Evolutionary conservation across 1,139 yeast genomes (phyloP).

Genomic region (Kodamaea alishanica): DNA sequence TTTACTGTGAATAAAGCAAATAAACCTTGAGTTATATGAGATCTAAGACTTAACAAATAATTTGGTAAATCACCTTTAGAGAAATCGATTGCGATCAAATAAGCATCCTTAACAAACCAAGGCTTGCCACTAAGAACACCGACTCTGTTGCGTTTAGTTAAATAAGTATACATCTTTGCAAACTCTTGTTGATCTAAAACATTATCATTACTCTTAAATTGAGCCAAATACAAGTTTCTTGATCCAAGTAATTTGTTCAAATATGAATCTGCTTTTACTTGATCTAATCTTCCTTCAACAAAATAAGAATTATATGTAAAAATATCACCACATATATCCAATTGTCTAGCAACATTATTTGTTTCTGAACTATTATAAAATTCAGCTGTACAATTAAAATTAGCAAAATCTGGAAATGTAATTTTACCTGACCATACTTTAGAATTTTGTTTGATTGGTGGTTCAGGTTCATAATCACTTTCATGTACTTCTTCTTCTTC

Average conservation of each 20-base stretch:
- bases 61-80: slow-evolving; percentile 25
- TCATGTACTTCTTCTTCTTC: slow-evolving; percentile 4
- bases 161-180: slow-evolving; percentile 51
- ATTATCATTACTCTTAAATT: slow-evolving; percentile 27
- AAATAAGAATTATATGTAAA: slow-evolving; percentile 33
- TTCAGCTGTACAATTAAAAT: slow-evolving; percentile 42
- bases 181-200: slow-evolving; percentile 25
- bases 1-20: slow-evolving; percentile 47
- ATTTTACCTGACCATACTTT: slow-evolving; percentile 55
- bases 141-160: slow-evolving; percentile 45
- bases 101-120: slow-evolving; percentile 59
- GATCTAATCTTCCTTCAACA: slow-evolving; percentile 63
- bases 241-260: slow-evolving; percentile 45
- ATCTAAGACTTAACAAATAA: slow-evolving; percentile 21
- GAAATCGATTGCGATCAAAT: slow-evolving; percentile 48
- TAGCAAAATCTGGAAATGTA: slow-evolving; percentile 52
- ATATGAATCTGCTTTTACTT: slow-evolving; percentile 53
- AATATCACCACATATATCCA: slow-evolving; percentile 31
- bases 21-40: slow-evolving; percentile 28
- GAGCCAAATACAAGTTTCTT: slow-evolving; percentile 51
- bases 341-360: slow-evolving; percentile 21
- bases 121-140: slow-evolving; percentile 60
- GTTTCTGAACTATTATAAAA: slow-evolving; percentile 39
- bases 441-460: slow-evolving; percentile 1
- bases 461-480: slow-evolving; percentile 7